Conservation (phyloP, 2,329 filamentous ascomycete species). For the Trichoderma lentiforme region DNA sequence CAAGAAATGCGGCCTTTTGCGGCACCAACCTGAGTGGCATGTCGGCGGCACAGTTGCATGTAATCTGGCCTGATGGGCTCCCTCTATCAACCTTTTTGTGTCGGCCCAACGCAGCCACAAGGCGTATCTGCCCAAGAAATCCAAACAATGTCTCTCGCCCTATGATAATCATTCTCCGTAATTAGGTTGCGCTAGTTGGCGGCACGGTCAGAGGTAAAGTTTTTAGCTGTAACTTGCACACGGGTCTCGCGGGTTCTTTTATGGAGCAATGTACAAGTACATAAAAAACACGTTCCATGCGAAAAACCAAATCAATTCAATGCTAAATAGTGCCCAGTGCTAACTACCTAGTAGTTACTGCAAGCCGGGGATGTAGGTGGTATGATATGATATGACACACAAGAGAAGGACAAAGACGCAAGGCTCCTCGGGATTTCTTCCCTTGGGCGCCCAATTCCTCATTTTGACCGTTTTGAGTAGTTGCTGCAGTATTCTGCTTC, state of each 20-base stretch:
- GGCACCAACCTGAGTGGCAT: background rate
- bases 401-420: background rate
- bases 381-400: background rate
- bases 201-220: background rate
- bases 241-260: background rate
- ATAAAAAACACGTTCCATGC: background rate
- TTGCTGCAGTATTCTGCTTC: background rate
- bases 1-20: background rate
- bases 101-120: constrained; percentile 1
- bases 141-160: background rate
- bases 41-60: background rate
- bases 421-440: background rate
- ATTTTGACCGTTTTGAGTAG: background rate
- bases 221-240: background rate
- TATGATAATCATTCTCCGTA: constrained; percentile 9
- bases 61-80: background rate
- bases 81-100: background rate
- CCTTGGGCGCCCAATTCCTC: background rate
- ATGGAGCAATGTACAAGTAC: background rate
- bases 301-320: background rate
- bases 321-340: background rate
- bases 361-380: background rate
- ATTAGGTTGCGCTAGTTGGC: background rate
- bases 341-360: background rate
- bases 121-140: background rate